Evolutionary conservation across 2,329 filamentous ascomycete genomes (phyloP).

Genomic region (Alternaria postmessia): DNA sequence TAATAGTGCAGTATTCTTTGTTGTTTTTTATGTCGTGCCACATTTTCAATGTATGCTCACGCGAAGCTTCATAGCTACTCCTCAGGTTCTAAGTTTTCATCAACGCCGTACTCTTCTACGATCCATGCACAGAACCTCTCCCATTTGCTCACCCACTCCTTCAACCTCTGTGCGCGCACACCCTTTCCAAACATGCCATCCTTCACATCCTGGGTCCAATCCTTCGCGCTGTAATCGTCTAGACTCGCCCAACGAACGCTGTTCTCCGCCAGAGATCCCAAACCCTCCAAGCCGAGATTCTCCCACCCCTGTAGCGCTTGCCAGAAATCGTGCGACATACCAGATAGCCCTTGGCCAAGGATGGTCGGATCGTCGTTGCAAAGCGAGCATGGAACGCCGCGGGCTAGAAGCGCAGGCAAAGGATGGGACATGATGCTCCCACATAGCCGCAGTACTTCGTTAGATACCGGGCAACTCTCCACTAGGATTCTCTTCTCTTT

Average conservation of each 20-base stretch:
- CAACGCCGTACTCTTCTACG: slow-evolving; percentile 73
- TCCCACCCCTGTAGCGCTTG: slow-evolving; percentile 91
- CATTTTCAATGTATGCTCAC: neutral
- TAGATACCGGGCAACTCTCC: slow-evolving; percentile 90
- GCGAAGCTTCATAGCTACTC: slow-evolving; percentile 28
- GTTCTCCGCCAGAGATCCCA: slow-evolving; percentile 90
- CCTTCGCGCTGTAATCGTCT: slow-evolving; percentile 75
- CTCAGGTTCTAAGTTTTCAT: slow-evolving; percentile 58
- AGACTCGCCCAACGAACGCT: slow-evolving; percentile 90
- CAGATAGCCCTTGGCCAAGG: slow-evolving; percentile 80
- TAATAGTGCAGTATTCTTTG: neutral
- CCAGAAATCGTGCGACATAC: slow-evolving; percentile 94
- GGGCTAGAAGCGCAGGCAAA: slow-evolving; percentile 81
- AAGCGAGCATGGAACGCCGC: slow-evolving; percentile 83
- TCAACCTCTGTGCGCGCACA: slow-evolving; percentile 74
- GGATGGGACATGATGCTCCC: slow-evolving; percentile 80
- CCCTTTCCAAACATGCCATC: slow-evolving; percentile 76
- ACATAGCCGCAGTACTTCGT: slow-evolving; percentile 84
- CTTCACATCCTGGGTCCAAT: slow-evolving; percentile 77
- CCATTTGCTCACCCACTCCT: slow-evolving; percentile 82
- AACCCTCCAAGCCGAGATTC: slow-evolving; percentile 84
- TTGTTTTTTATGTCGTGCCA: neutral
- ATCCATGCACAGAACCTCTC: slow-evolving; percentile 93
- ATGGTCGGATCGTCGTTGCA: slow-evolving; percentile 93
- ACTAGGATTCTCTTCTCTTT: slow-evolving; percentile 88